A percentile compares a stretch with the other conserved stretches of the same genome.
These are phyloP conservation scores for Fusarium solani-melongenae DNA, from an alignment of 2,329 filamentous ascomycete genomes.

Conservation along the genomic window DNA sequence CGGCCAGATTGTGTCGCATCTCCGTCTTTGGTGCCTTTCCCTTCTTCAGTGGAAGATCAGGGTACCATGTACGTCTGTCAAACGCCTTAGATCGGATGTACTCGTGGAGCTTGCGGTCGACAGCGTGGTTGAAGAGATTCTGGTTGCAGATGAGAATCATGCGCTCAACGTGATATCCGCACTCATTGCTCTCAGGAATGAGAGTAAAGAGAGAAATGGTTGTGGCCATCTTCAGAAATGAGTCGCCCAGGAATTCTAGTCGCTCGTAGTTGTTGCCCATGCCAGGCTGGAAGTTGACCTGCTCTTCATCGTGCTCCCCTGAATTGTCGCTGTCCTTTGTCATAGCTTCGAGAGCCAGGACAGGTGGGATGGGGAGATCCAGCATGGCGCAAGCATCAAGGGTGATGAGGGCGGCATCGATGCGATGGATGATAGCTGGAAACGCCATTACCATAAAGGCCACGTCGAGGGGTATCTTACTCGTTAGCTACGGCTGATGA, in stretches of 20 bases:
- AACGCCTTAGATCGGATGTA: slow-evolving; percentile 88
- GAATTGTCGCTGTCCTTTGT: slow-evolving; percentile 93
- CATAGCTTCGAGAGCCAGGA: slow-evolving; percentile 85
- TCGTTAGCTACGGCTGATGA: neutral
- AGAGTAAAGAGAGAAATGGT: slow-evolving; percentile 86
- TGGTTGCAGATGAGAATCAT: slow-evolving; percentile 94
- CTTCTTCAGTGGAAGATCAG: slow-evolving; percentile 76
- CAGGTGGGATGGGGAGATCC: slow-evolving; percentile 71
- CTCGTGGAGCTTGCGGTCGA: slow-evolving; percentile 72
- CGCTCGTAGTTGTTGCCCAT: slow-evolving; percentile 97
- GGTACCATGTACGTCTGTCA: slow-evolving; percentile 89
- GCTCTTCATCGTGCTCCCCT: slow-evolving; percentile 74
- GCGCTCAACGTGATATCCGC: slow-evolving; percentile 86
- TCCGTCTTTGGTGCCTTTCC: slow-evolving; percentile 70
- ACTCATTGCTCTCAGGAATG: slow-evolving; percentile 83
- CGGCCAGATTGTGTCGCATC: slow-evolving; percentile 74
- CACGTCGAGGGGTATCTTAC: slow-evolving; percentile 73
- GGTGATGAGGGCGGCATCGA: slow-evolving; percentile 85
- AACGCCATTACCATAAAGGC: slow-evolving; percentile 80
- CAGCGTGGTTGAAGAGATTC: slow-evolving; percentile 84
- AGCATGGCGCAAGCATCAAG: slow-evolving; percentile 78
- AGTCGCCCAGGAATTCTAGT: slow-evolving; percentile 92
- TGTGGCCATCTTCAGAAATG: slow-evolving; percentile 95
- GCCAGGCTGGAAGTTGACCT: slow-evolving; percentile 80
- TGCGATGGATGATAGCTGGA: slow-evolving; percentile 84